A percentile compares a stretch with the other conserved stretches of the same genome.
phyloP scores from a whole-genome alignment of 2,329 filamentous ascomycete species.

The Claviceps quebecensis region DNA sequence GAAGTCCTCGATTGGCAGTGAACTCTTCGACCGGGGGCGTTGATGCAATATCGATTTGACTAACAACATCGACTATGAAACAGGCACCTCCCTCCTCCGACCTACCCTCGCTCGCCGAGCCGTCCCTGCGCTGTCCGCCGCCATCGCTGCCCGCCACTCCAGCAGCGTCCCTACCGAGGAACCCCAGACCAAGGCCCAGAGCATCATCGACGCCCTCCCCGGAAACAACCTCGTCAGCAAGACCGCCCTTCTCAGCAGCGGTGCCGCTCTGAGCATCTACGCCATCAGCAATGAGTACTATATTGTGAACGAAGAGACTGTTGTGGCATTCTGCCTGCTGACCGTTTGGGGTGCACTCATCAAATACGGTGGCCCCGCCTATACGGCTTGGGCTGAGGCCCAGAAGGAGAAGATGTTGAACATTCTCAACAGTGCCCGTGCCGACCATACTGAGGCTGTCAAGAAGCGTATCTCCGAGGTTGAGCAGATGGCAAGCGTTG shows the following conservation, averaged over 20 bases:
- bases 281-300: conserved; percentile 99
- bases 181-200: conserved; percentile 93
- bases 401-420: conserved; percentile 87
- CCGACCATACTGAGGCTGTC: conserved; percentile 90
- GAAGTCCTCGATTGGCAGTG: conserved; percentile 9
- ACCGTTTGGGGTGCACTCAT: conserved; percentile 85
- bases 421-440: conserved; percentile 86
- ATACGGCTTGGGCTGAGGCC: conserved; percentile 79
- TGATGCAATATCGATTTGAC: not conserved
- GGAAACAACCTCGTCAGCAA: conserved; percentile 89
- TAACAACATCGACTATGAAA: conserved; percentile 5
- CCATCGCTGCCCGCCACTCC: conserved; percentile 52
- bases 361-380: conserved; percentile 86
- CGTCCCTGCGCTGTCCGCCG: conserved; percentile 59
- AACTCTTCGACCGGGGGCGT: not conserved
- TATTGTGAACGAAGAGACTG: conserved; percentile 97
- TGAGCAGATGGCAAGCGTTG: conserved; percentile 83
- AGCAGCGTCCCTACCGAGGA: conserved; percentile 74
- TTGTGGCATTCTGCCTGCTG: conserved; percentile 83
- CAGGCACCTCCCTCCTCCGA: conserved; percentile 85
- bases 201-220: conserved; percentile 82
- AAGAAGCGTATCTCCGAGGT: conserved; percentile 89
- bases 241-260: conserved; percentile 90
- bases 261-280: conserved; percentile 79
- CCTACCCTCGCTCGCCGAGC: conserved; percentile 62